Conservation (phyloP, 257 asterid genomes). For the Lycium barbarum region DNA sequence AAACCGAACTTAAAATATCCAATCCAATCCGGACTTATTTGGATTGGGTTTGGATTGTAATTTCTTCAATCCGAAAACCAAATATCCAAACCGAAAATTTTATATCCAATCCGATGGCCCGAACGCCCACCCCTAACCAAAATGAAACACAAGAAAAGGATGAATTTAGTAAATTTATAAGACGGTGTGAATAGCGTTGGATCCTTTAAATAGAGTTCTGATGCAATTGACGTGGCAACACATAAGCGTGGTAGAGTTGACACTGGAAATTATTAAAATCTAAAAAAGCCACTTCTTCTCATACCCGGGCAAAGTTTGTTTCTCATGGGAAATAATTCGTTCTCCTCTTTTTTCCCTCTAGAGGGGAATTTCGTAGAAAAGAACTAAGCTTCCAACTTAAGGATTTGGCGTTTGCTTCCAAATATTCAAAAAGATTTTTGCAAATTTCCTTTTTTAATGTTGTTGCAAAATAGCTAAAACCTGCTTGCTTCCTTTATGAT, state of each 20-base stretch:
- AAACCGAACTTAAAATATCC: no score
- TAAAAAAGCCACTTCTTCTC: background rate
- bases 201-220: background rate
- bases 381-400: background rate
- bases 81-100: no score
- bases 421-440: background rate
- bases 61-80: no score
- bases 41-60: no score
- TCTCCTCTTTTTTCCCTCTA: background rate
- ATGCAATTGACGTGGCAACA: background rate
- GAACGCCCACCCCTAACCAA: no score
- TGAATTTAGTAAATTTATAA: background rate
- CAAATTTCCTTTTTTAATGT: background rate
- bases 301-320: constrained; percentile 12
- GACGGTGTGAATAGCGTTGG: background rate
- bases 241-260: background rate
- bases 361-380: background rate
- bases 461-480: background rate
- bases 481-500: no score
- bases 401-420: background rate
- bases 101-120: no score
- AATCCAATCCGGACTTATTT: no score
- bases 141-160: background rate
- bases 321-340: background rate
- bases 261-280: background rate